Base-by-base conservation (phyloP, 495 filamentous ascomycete genomes). In the Saxophila tyrrhenica region DNA sequence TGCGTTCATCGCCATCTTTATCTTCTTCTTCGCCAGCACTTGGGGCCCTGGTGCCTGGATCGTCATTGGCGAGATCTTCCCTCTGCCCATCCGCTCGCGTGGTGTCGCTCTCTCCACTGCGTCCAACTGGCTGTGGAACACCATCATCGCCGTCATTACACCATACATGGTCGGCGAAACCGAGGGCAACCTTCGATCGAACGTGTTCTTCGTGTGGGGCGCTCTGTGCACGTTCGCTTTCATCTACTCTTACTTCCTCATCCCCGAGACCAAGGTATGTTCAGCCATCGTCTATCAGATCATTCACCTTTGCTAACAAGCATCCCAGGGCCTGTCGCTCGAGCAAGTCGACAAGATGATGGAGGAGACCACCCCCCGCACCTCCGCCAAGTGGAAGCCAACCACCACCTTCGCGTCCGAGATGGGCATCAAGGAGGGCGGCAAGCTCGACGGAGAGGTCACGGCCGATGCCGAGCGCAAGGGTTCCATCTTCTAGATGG, bases 271-370 rank as follows among this genome's bases (percentile, higher is more conserved):
- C 67, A 91, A 89, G 58, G 58, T 61, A 62, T 16, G 55, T 45
- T n/a, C n/a, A n/a, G n/a, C n/a, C 22, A 23, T 25, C 25, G 17
- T 29, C 22, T 46, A 38, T 22, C 19, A 5, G 1, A 20, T 9
- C 23, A 24, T 22, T 48, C 48, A n/a, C 46, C 24, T 16, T 39
- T 60, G 23, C 57, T 60, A 25, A 60, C 53, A 9, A 8, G 2
- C 0, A 24, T 38, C 56, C n/a, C 32, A 61, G 79, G 87, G 87
- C 57, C 76, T 94, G n/a, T 82, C 85, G 19, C 85, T 91, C 48
- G 87, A 94, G 74, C 86, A 94, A 67, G 84, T 94, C 64, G 87
- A 94, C 74, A 79, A 80, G 72, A 89, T 91, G 87, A 79, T 92
- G 75, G 87, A 89, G 70, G 86, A 91, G 73, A 78, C 78, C 11